phyloP scores from a whole-genome alignment of 805 yeast genomes.

The Hanseniaspora singularis region DNA sequence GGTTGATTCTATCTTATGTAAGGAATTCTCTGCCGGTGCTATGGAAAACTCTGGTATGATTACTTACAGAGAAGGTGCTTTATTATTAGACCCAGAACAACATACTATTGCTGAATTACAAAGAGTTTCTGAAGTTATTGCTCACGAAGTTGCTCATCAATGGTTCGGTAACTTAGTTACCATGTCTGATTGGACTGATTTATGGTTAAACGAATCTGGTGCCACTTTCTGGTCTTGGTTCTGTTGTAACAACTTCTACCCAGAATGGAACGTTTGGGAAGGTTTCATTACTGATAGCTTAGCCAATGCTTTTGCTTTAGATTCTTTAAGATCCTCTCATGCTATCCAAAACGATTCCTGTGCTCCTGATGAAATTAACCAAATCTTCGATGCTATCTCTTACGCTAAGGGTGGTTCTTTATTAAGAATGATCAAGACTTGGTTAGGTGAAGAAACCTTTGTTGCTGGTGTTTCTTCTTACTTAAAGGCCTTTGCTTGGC shows the following conservation, averaged over 20 bases:
- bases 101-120: slow-evolving; percentile 53
- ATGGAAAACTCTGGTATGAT: slow-evolving; percentile 81
- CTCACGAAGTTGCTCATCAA: slow-evolving; percentile 83
- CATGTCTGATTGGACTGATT: slow-evolving; percentile 87
- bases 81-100: slow-evolving; percentile 58
- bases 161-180: slow-evolving; percentile 87
- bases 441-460: slow-evolving; percentile 68
- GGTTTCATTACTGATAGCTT: slow-evolving; percentile 66
- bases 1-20: slow-evolving; percentile 71
- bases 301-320: slow-evolving; percentile 63
- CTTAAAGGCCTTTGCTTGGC: slow-evolving; percentile 62
- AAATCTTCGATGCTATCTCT: slow-evolving; percentile 75
- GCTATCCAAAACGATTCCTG: slow-evolving; percentile 77
- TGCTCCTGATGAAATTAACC: slow-evolving; percentile 68
- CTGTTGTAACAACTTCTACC: slow-evolving; percentile 61
- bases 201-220: slow-evolving; percentile 81
- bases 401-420: slow-evolving; percentile 72
- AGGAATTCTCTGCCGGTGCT: slow-evolving; percentile 77
- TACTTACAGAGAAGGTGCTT: slow-evolving; percentile 66
- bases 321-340: slow-evolving; percentile 71
- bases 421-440: slow-evolving; percentile 65
- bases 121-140: slow-evolving; percentile 75
- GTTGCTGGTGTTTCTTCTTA: slow-evolving; percentile 70
- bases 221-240: slow-evolving; percentile 90
- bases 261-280: slow-evolving; percentile 83